Percentiles rank a stretch among this genome's conserved stretches.
These are phyloP conservation scores for Gaeumannomyces tritici DNA, from an alignment of 2,329 filamentous ascomycete species.

Conservation along the genomic window DNA sequence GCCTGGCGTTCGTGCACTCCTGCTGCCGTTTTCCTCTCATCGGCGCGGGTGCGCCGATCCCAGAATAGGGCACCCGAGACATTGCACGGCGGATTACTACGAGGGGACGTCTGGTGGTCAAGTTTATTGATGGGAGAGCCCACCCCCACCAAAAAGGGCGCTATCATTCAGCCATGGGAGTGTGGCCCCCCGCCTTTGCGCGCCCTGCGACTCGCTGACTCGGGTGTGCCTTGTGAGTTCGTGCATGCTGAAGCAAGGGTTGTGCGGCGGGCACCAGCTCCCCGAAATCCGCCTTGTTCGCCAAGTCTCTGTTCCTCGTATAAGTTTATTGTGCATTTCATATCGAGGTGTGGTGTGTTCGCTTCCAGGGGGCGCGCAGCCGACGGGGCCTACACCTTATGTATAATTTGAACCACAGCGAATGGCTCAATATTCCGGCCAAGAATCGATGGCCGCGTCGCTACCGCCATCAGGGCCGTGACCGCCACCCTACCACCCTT, in stretches of 20 bases:
- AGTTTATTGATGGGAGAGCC: background rate
- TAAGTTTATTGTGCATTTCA: too few species aligned
- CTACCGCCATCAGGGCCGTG: background rate
- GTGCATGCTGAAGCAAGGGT: background rate
- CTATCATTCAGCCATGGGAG: background rate
- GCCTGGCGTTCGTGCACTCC: too few species aligned
- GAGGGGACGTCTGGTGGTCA: too few species aligned
- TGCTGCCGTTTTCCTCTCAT: background rate
- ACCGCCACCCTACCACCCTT: too few species aligned
- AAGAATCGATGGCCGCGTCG: background rate
- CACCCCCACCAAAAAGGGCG: background rate
- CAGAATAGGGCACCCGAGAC: background rate
- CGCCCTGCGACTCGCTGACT: background rate
- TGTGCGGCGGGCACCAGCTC: too few species aligned
- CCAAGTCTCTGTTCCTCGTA: too few species aligned
- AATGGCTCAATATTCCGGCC: background rate
- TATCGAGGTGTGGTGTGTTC: too few species aligned
- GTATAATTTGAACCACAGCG: background rate
- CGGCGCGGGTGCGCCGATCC: background rate
- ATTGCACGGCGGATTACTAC: too few species aligned
- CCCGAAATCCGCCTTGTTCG: too few species aligned
- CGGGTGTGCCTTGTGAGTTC: background rate
- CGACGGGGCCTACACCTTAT: background rate
- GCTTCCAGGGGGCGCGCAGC: too few species aligned
- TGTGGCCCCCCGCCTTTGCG: background rate